Evolutionary conservation across 306 rosid species (phyloP).

Genomic region (Argentina anserina): DNA sequence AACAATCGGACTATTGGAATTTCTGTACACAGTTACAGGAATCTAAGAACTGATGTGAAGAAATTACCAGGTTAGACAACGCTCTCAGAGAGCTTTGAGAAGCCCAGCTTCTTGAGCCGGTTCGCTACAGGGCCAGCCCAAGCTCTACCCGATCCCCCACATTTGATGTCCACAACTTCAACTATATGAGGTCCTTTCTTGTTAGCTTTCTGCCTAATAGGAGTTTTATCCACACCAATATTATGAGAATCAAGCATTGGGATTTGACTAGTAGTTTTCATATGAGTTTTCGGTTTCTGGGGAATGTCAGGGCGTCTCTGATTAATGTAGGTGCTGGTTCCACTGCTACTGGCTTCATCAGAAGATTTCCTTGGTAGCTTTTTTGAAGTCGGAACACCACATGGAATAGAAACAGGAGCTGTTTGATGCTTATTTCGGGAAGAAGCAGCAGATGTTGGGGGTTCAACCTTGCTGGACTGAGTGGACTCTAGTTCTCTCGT

Average conservation of each 20-base stretch:
- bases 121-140: conserved; percentile 74
- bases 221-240: conserved; percentile 40
- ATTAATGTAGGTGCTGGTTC: conserved; percentile 34
- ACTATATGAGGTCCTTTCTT: conserved; percentile 60
- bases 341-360: conserved; percentile 66
- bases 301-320: conserved; percentile 36
- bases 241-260: conserved; percentile 69
- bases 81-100: conserved; percentile 81
- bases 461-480: conserved; percentile 44
- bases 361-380: conserved; percentile 51
- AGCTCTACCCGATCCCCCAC: conserved; percentile 63
- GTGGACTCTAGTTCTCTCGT: conserved; percentile 84
- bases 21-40: conserved; percentile 54
- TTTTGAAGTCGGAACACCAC: conserved; percentile 42
- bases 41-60: conserved; percentile 54
- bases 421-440: conserved; percentile 46
- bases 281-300: conserved; percentile 46
- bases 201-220: conserved; percentile 48
- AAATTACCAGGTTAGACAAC: conserved; percentile 51
- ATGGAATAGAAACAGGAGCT: conserved; percentile 39
- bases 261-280: conserved; percentile 49
- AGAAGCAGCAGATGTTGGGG: conserved; percentile 41
- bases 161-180: conserved; percentile 80
- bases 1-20: conserved; percentile 38
- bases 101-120: conserved; percentile 75